phyloP scores from a whole-genome alignment of 179 eudicot species.

The Carnegiea gigantea region DNA sequence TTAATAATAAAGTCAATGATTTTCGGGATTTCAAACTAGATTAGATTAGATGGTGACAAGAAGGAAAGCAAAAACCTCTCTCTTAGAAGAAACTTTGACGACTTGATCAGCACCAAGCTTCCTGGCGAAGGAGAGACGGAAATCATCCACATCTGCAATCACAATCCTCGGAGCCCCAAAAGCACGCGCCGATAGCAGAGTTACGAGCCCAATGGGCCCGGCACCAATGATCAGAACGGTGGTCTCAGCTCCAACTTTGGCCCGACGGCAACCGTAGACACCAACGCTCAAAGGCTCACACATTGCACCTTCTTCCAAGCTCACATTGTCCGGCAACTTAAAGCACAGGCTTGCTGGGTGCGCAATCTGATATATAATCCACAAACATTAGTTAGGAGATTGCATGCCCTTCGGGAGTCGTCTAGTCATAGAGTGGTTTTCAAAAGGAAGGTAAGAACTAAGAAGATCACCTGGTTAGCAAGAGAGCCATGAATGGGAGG shows the following conservation, averaged over 20 bases:
- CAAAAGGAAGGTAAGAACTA: too few relatives aligned
- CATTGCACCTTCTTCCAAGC: conserved; percentile 6
- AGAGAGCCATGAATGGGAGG: conserved; percentile 11
- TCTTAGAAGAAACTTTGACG: neutral
- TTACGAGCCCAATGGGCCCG: neutral
- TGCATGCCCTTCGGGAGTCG: too few relatives aligned
- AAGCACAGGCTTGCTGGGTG: conserved; percentile 1
- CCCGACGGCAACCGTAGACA: conserved; percentile 4
- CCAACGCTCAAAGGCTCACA: conserved; percentile 4
- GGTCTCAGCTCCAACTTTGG: conserved; percentile 4
- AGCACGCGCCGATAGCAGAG: neutral
- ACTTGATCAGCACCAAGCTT: neutral
- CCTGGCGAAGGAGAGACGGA: neutral
- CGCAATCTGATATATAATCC: neutral
- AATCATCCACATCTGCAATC: conserved; percentile 1
- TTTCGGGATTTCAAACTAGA: neutral
- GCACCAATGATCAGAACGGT: conserved; percentile 1
- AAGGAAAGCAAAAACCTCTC: neutral
- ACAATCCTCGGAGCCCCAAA: conserved; percentile 4
- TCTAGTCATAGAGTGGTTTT: too few relatives aligned
- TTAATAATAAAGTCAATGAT: neutral
- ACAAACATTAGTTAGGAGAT: neutral
- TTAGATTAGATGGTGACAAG: neutral
- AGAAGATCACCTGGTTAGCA: neutral
- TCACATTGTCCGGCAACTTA: conserved; percentile 2